phyloP scores from a whole-genome alignment of 2,329 filamentous ascomycete species.

The Fusarium phyllophilum region DNA sequence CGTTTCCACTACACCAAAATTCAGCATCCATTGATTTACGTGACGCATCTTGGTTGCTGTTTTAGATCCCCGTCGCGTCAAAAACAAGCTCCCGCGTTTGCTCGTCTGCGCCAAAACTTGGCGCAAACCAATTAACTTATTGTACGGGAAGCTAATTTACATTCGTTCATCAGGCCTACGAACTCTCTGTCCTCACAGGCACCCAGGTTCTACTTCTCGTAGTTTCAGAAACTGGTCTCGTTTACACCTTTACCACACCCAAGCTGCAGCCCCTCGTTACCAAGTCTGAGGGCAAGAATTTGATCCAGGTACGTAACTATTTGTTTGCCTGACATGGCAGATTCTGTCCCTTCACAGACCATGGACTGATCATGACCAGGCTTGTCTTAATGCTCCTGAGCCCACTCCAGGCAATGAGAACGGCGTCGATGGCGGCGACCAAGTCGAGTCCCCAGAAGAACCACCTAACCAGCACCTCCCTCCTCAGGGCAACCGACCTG shows the following conservation, averaged over 20 bases:
- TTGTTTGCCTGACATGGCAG: not conserved
- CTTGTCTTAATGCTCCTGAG: slow-evolving; percentile 95
- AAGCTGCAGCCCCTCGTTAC: slow-evolving; percentile 98
- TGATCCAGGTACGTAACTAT: slow-evolving; percentile 83
- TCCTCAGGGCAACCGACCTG: slow-evolving; percentile 66
- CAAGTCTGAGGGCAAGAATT: slow-evolving; percentile 98
- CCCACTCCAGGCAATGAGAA: slow-evolving; percentile 84
- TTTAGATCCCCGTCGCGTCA: slow-evolving; percentile 19
- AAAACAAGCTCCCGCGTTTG: slow-evolving; percentile 3
- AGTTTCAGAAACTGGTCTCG: slow-evolving; percentile 95
- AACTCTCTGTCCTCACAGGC: slow-evolving; percentile 95
- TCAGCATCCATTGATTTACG: not conserved
- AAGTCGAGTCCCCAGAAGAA: slow-evolving; percentile 92
- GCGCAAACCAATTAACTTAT: not conserved
- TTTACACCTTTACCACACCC: slow-evolving; percentile 98
- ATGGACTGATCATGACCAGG: slow-evolving; percentile 62
- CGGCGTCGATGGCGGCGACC: slow-evolving; percentile 78
- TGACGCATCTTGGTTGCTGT: not conserved
- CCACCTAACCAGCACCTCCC: slow-evolving; percentile 80
- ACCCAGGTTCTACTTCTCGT: slow-evolving; percentile 97
- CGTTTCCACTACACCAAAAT: not conserved
- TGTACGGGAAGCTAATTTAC: slow-evolving; percentile 32
- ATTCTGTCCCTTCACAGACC: not conserved
- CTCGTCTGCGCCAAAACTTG: not conserved
- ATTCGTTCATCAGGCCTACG: slow-evolving; percentile 77